Evolutionary conservation across 148 eudicot species (phyloP).

Genomic region (Pharnaceum exiguum): DNA sequence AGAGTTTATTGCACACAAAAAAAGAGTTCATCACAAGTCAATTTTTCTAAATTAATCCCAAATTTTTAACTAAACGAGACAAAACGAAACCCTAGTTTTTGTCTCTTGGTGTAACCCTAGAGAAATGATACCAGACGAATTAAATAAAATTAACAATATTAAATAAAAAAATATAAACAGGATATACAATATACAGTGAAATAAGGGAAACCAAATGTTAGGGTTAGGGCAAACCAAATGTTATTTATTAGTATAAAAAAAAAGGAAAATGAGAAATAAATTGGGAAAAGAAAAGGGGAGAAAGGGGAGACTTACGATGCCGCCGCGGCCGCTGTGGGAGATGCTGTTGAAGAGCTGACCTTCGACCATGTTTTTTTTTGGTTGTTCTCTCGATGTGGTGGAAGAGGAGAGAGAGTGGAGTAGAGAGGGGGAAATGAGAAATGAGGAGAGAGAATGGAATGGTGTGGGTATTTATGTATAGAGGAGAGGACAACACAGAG

Average conservation of each 20-base stretch:
- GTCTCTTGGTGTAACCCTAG: background rate
- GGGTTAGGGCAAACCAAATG: slow-evolving; percentile 21
- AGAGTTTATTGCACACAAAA: too few relatives aligned
- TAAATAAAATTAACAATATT: too few relatives aligned
- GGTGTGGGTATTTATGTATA: background rate
- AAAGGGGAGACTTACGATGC: slow-evolving; percentile 47
- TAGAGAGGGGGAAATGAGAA: background rate
- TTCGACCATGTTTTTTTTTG: slow-evolving; percentile 46
- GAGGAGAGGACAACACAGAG: background rate
- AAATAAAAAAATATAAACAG: too few relatives aligned
- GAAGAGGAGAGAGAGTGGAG: slow-evolving; percentile 2
- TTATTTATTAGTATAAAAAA: too few relatives aligned
- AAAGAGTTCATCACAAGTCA: too few relatives aligned
- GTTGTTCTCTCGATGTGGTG: background rate
- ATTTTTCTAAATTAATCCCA: too few relatives aligned
- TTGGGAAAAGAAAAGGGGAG: background rate
- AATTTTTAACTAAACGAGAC: too few relatives aligned
- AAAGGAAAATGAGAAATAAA: background rate
- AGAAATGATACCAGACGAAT: background rate
- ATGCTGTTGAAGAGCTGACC: slow-evolving; percentile 77
- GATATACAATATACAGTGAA: too few relatives aligned
- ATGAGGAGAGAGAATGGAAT: background rate
- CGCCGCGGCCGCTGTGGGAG: slow-evolving; percentile 95
- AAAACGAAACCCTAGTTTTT: too few relatives aligned
- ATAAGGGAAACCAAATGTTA: background rate